These are phyloP conservation scores for Talaromyces amestolkiae DNA, from an alignment of 2,329 filamentous ascomycete genomes.

Conservation along the genomic window DNA sequence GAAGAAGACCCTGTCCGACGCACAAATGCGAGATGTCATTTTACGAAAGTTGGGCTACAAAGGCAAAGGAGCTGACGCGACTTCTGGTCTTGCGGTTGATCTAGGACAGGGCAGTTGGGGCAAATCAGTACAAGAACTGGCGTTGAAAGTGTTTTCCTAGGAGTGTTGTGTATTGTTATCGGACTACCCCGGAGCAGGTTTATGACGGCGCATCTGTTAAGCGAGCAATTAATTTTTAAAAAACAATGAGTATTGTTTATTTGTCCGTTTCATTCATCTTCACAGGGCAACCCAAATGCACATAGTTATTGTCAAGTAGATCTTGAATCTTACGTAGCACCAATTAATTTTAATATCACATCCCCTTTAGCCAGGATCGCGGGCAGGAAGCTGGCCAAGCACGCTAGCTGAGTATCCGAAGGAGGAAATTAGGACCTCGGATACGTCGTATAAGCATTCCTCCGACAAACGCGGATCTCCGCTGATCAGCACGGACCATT, in stretches of 20 bases:
- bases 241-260: not conserved
- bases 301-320: not conserved
- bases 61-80: slow-evolving; percentile 21
- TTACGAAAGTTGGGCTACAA: slow-evolving; percentile 13
- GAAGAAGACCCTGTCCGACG: slow-evolving; percentile 32
- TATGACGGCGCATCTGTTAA: not conserved
- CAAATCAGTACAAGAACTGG: slow-evolving; percentile 27
- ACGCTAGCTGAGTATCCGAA: not conserved
- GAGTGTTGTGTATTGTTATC: no score
- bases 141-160: slow-evolving; percentile 16
- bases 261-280: not conserved
- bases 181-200: no score
- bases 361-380: no score
- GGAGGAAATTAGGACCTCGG: not conserved
- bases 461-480: not conserved
- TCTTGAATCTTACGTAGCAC: not conserved
- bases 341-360: not conserved
- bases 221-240: not conserved
- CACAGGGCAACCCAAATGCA: not conserved
- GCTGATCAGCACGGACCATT: not conserved
- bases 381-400: not conserved
- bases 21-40: slow-evolving; percentile 38
- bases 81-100: slow-evolving; percentile 21
- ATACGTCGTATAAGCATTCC: not conserved
- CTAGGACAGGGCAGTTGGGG: slow-evolving; percentile 42